phyloP scores from a whole-genome alignment of 805 yeast species.

The Sugiyamaella chiloensis region DNA sequence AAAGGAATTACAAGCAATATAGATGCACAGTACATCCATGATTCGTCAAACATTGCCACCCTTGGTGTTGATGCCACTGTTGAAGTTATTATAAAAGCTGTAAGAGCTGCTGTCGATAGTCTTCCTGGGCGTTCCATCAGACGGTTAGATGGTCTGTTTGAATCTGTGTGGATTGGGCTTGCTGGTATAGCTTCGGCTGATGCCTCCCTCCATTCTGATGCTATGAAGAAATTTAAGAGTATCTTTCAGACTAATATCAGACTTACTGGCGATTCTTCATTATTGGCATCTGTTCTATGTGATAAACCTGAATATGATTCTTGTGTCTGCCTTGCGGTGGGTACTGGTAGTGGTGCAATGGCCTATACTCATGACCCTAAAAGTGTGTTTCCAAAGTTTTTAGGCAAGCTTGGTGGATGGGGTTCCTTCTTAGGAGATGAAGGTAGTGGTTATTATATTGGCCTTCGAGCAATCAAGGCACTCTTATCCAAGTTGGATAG shows the following conservation, averaged over 20 bases:
- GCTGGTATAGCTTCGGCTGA: slow-evolving; percentile 23
- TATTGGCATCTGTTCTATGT: slow-evolving; percentile 20
- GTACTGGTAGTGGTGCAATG: slow-evolving; percentile 28
- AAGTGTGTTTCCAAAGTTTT: neutral
- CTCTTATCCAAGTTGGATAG: slow-evolving; percentile 17
- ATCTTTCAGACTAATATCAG: slow-evolving; percentile 6
- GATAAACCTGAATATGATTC: slow-evolving; percentile 3
- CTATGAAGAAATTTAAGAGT: slow-evolving; percentile 6
- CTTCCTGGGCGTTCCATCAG: slow-evolving; percentile 4
- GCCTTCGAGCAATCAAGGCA: slow-evolving; percentile 17
- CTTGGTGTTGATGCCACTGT: slow-evolving; percentile 14
- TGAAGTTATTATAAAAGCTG: slow-evolving; percentile 11
- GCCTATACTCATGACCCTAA: slow-evolving; percentile 10
- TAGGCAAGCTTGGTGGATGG: slow-evolving; percentile 26
- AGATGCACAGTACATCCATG: slow-evolving; percentile 15
- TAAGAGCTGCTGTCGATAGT: slow-evolving; percentile 10
- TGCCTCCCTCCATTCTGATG: neutral
- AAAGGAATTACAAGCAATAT: slow-evolving; percentile 15
- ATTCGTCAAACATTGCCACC: slow-evolving; percentile 21
- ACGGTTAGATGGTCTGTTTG: neutral
- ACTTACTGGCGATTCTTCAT: slow-evolving; percentile 23
- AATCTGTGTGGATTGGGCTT: slow-evolving; percentile 23
- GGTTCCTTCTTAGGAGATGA: slow-evolving; percentile 28
- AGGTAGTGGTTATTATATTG: slow-evolving; percentile 27
- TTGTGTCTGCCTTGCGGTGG: slow-evolving; percentile 23